Evolutionary conservation across 2,329 filamentous ascomycete genomes (phyloP).

Genomic region (Colletotrichum sp.): DNA sequence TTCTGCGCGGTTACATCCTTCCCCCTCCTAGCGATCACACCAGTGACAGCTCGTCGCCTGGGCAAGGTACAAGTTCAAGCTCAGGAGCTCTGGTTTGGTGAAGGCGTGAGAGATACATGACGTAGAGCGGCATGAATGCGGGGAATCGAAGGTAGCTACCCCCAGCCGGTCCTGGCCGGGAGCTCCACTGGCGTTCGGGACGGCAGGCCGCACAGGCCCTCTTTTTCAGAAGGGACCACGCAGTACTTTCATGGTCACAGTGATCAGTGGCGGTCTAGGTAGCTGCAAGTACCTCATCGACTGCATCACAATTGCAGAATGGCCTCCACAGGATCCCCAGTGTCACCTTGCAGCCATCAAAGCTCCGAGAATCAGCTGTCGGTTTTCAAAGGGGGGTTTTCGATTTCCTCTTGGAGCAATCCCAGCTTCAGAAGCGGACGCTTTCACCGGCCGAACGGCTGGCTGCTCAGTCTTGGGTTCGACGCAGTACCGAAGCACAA

Average conservation of each 20-base stretch:
- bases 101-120: constrained; percentile 28
- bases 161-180: constrained; percentile 4
- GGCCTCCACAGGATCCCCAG: not conserved
- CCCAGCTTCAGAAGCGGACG: not conserved
- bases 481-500: not conserved
- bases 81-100: not conserved
- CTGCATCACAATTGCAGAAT: not conserved
- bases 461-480: not conserved
- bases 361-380: constrained; percentile 8
- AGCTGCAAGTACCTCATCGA: not conserved
- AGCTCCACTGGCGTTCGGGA: not conserved
- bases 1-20: constrained; percentile 2
- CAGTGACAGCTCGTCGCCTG: not conserved
- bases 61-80: constrained; percentile 1
- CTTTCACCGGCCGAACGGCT: not conserved
- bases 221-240: not conserved
- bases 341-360: not conserved
- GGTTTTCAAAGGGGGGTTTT: not conserved
- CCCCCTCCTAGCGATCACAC: constrained; percentile 7
- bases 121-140: constrained; percentile 26
- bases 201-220: not conserved
- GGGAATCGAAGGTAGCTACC: constrained; percentile 23
- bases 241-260: not conserved
- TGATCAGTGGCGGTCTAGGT: not conserved
- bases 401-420: not conserved